These are phyloP conservation scores for Termitomyces sp. DNA, from an alignment of 768 basidiomycete species.

Conservation along the genomic window DNA sequence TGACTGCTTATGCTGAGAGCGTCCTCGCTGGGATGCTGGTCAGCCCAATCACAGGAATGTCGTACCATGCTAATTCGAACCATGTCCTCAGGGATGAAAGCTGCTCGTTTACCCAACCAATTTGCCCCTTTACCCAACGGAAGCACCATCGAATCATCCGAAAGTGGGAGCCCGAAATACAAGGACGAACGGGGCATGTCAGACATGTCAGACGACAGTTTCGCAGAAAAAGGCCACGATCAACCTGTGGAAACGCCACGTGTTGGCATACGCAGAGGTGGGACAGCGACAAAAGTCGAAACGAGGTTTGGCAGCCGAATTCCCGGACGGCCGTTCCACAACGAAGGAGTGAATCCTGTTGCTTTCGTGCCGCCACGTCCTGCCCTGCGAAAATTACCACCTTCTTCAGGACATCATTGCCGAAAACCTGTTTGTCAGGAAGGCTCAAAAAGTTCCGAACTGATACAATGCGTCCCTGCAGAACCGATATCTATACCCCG, in stretches of 20 bases:
- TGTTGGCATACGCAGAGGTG: background rate
- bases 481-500: background rate
- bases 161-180: background rate
- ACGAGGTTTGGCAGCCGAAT: background rate
- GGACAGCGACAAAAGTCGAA: background rate
- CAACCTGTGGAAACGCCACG: background rate
- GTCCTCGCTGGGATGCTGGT: conserved; percentile 61
- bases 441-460: background rate
- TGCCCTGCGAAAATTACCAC: background rate
- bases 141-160: conserved; percentile 2
- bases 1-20: conserved; percentile 85
- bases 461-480: background rate
- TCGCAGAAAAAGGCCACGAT: background rate
- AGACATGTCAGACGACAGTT: background rate
- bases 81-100: conserved; percentile 6
- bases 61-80: conserved; percentile 10
- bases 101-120: background rate
- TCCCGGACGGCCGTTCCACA: too few species aligned
- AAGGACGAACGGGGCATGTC: background rate
- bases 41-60: conserved; percentile 21
- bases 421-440: background rate
- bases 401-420: background rate
- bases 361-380: conserved; percentile 4
- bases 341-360: background rate
- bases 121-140: background rate